Conservation (phyloP, 1,284 basidiomycete genomes). For the Irpex rosettiformis region DNA sequence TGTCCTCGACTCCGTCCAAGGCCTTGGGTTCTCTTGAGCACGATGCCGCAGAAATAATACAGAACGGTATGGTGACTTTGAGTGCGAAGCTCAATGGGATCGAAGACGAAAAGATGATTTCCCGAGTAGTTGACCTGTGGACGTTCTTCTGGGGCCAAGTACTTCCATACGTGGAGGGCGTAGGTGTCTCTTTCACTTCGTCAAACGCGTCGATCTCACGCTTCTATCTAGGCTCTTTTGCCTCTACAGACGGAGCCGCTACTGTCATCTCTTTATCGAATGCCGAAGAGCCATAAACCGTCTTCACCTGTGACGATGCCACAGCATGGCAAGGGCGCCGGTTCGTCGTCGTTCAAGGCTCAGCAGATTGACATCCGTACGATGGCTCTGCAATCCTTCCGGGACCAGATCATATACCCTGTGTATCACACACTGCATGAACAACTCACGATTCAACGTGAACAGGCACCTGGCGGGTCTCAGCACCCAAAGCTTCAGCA, state of each 20-base stretch:
- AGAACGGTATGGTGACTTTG: constrained; percentile 88
- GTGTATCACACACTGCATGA: constrained; percentile 53
- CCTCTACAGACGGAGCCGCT: constrained; percentile 75
- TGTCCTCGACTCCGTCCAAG: constrained; percentile 61
- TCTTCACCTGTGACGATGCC: constrained; percentile 44
- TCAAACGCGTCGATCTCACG: neutral
- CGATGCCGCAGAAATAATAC: constrained; percentile 82
- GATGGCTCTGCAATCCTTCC: constrained; percentile 75
- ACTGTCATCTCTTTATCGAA: constrained; percentile 62
- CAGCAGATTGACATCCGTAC: constrained; percentile 75
- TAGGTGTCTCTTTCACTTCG: constrained; percentile 34
- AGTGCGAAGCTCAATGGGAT: constrained; percentile 77
- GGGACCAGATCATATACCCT: constrained; percentile 75
- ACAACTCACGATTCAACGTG: constrained; percentile 48
- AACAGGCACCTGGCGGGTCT: constrained; percentile 52
- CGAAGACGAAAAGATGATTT: constrained; percentile 73
- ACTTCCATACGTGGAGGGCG: constrained; percentile 86
- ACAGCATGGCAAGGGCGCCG: constrained; percentile 43
- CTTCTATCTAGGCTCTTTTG: constrained; percentile 54
- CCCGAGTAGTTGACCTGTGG: constrained; percentile 86
- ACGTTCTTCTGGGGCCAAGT: constrained; percentile 93
- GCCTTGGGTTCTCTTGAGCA: constrained; percentile 67
- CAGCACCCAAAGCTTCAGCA: constrained; percentile 71
- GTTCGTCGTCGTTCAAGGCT: constrained; percentile 31
- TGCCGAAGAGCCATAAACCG: constrained; percentile 51